Percentiles rank a stretch among this genome's conserved stretches.
Evolutionary conservation across 2,329 filamentous ascomycete genomes (phyloP).

Genomic region (Pseudonectria foliicola): DNA sequence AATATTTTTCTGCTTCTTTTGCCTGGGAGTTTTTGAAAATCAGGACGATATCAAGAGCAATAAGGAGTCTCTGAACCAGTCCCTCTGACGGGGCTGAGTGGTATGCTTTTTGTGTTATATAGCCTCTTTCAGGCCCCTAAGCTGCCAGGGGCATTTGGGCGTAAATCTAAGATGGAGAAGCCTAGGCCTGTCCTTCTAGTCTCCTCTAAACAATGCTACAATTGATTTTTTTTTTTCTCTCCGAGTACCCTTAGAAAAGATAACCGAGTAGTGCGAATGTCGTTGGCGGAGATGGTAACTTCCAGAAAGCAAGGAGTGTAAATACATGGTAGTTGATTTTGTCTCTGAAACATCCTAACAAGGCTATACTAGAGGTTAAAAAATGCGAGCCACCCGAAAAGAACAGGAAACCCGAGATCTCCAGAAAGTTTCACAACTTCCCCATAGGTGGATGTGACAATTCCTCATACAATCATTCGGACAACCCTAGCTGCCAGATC

Average conservation of each 20-base stretch:
- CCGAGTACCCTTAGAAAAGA: background rate
- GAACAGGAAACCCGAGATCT: background rate
- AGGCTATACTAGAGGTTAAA: background rate
- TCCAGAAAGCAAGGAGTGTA: background rate
- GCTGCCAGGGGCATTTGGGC: background rate
- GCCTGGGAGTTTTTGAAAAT: constrained; percentile 2
- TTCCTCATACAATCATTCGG: constrained; percentile 11
- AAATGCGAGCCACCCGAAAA: background rate
- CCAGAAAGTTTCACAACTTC: background rate
- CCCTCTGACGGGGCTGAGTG: constrained; percentile 1
- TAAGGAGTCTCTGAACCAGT: constrained; percentile 1
- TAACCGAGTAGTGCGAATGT: background rate
- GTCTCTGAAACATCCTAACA: background rate
- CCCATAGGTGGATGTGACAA: background rate
- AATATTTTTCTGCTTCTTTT: constrained; percentile 2
- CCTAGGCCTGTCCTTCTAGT: background rate
- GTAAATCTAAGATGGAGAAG: constrained; percentile 1
- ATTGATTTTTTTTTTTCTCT: background rate
- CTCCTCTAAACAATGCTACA: background rate
- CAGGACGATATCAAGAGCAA: constrained; percentile 5
- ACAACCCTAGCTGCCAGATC: constrained; percentile 15
- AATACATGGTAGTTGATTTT: background rate
- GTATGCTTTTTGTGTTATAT: constrained; percentile 1
- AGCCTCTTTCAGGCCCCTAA: constrained; percentile 1
- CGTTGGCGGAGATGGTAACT: background rate